Percentiles rank a stretch among this genome's conserved stretches.
These are phyloP conservation scores for Craterostigma plantagineum DNA, from an alignment of 257 asterid species.

Conservation along the genomic window DNA sequence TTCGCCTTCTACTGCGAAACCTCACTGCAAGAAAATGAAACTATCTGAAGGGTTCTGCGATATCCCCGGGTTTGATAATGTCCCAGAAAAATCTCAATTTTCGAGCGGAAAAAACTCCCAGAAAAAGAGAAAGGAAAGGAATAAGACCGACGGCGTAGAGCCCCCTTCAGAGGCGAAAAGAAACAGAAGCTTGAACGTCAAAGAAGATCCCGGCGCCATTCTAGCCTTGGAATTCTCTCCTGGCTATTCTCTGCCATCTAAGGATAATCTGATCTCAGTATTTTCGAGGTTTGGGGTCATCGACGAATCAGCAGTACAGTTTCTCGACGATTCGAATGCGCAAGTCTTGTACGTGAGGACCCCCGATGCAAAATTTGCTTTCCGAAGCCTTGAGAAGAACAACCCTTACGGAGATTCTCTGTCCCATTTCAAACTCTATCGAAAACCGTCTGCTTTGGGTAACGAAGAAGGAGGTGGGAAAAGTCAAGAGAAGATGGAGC, in stretches of 20 bases:
- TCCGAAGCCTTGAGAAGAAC: slow-evolving; percentile 34
- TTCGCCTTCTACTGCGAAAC: too few relatives aligned
- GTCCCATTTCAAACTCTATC: slow-evolving; percentile 17
- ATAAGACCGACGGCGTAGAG: too few relatives aligned
- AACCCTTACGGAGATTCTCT: slow-evolving; percentile 45
- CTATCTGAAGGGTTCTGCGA: too few relatives aligned
- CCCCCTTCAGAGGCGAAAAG: slow-evolving; percentile 12
- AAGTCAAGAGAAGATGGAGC: slow-evolving; percentile 3
- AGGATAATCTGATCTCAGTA: slow-evolving; percentile 19
- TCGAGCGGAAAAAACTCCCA: too few relatives aligned
- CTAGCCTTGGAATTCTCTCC: slow-evolving; percentile 28
- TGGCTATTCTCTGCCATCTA: slow-evolving; percentile 24
- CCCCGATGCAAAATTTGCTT: slow-evolving; percentile 40
- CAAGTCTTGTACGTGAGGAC: slow-evolving; percentile 31
- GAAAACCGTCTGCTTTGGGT: slow-evolving; percentile 11
- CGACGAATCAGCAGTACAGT: slow-evolving; percentile 32
- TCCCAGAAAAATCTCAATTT: too few relatives aligned
- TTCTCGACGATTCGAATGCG: slow-evolving; percentile 11
- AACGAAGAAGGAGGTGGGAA: slow-evolving; percentile 3
- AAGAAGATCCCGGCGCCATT: slow-evolving; percentile 18
- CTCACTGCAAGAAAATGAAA: too few relatives aligned
- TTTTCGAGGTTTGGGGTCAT: slow-evolving; percentile 41
- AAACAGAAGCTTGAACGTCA: slow-evolving; percentile 13
- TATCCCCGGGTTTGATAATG: too few relatives aligned
- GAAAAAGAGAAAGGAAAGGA: too few relatives aligned